Conservation (phyloP, 345 rosid genomes). For the Lepidium aucheri region DNA sequence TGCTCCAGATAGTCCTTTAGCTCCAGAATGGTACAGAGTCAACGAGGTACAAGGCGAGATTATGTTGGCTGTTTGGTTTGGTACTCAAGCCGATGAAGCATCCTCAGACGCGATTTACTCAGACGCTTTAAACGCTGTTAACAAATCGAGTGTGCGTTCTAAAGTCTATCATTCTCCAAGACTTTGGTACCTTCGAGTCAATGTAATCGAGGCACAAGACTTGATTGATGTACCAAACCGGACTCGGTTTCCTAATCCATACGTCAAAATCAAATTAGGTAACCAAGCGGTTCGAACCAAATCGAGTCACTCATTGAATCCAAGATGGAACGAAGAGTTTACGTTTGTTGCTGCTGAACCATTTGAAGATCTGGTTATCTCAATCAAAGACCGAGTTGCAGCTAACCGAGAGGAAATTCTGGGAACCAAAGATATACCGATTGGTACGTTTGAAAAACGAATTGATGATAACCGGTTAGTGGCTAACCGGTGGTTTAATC, state of each 20-base stretch:
- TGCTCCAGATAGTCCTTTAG: conserved; percentile 85
- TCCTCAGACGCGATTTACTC: conserved; percentile 88
- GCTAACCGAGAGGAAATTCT: conserved; percentile 64
- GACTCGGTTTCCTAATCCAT: conserved; percentile 54
- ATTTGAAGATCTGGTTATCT: conserved; percentile 63
- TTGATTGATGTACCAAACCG: conserved; percentile 42
- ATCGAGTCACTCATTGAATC: conserved; percentile 49
- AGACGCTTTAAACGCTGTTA: conserved; percentile 52
- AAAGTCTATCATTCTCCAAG: conserved; percentile 92
- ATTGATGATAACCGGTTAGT: conserved; percentile 43
- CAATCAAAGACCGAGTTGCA: conserved; percentile 62
- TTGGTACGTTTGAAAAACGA: conserved; percentile 43
- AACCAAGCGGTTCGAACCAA: conserved; percentile 66
- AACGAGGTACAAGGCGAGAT: conserved; percentile 66
- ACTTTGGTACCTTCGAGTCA: conserved; percentile 83
- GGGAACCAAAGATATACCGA: conserved; percentile 43
- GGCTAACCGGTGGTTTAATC: conserved; percentile 49
- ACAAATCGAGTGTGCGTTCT: conserved; percentile 51
- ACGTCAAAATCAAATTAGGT: conserved; percentile 56
- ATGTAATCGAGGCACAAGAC: conserved; percentile 85
- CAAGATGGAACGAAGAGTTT: conserved; percentile 85
- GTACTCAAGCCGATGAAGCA: conserved; percentile 96
- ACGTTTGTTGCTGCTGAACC: conserved; percentile 91
- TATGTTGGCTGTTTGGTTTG: conserved; percentile 94
- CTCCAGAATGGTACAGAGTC: conserved; percentile 86